phyloP scores from a whole-genome alignment of 768 basidiomycete species.

The Porpolomopsis calyptriformis region DNA sequence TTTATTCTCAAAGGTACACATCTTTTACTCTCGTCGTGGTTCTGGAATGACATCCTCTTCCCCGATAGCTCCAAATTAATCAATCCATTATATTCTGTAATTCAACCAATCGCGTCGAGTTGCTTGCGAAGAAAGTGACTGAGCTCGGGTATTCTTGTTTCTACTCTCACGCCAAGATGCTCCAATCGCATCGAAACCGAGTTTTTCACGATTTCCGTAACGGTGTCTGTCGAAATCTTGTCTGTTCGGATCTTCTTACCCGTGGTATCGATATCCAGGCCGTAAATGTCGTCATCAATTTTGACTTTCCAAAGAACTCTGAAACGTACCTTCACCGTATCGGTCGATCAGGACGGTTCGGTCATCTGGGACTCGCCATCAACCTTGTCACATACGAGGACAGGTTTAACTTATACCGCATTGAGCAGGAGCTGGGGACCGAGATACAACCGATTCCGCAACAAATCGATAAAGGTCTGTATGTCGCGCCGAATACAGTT shows the following conservation, averaged over 20 bases:
- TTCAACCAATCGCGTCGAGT: conserved; percentile 98
- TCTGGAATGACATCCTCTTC: conserved; percentile 5
- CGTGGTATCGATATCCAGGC: conserved; percentile 99
- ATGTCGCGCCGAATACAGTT: conserved; percentile 69
- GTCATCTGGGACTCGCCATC: conserved; percentile 93
- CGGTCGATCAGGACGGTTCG: conserved; percentile 94
- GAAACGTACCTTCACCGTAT: conserved; percentile 99
- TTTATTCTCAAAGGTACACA: conserved; percentile 86
- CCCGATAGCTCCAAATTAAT: conserved; percentile 91
- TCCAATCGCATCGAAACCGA: conserved; percentile 96
- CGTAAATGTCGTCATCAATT: conserved; percentile 99
- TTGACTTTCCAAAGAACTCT: conserved; percentile 98
- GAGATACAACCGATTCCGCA: conserved; percentile 95
- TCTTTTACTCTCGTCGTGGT: background rate
- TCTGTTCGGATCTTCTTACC: conserved; percentile 95
- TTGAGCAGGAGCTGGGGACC: conserved; percentile 97
- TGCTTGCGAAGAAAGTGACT: conserved; percentile 98
- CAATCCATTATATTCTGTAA: conserved; percentile 99
- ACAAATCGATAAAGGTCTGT: conserved; percentile 80
- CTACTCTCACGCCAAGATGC: conserved; percentile 99
- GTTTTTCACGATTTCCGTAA: conserved; percentile 99
- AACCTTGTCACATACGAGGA: conserved; percentile 98
- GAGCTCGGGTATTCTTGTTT: conserved; percentile 99
- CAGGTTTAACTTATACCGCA: conserved; percentile 92
- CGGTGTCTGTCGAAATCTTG: conserved; percentile 96